phyloP scores from a whole-genome alignment of 192 early-diverging fungal genomes.

The Podila minutissima region DNA sequence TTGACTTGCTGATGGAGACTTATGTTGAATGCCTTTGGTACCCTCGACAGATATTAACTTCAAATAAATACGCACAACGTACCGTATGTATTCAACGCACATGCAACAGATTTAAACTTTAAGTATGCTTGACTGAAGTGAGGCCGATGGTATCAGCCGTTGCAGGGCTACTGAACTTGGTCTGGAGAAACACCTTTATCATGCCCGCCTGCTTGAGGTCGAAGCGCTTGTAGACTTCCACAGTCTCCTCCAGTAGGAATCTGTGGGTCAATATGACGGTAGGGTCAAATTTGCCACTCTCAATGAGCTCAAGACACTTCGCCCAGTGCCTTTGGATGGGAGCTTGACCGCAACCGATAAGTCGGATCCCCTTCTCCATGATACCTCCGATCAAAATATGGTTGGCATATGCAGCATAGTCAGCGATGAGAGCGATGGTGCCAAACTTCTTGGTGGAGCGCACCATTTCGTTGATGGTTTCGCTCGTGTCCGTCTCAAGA shows the following conservation, averaged over 20 bases:
- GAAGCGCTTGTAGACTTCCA: constrained; percentile 54
- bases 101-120: too few relatives aligned
- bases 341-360: constrained; percentile 54
- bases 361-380: constrained; percentile 57
- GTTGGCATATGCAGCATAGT: constrained; percentile 58
- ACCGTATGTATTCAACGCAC: too few relatives aligned
- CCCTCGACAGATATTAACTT: too few relatives aligned
- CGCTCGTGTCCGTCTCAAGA: constrained; percentile 62
- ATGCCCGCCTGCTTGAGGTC: constrained; percentile 58
- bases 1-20: too few relatives aligned
- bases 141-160: constrained; percentile 5
- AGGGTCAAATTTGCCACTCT: constrained; percentile 54
- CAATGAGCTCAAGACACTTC: constrained; percentile 37
- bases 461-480: constrained; percentile 56
- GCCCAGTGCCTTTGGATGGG: constrained; percentile 60
- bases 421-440: constrained; percentile 60
- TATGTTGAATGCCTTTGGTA: too few relatives aligned
- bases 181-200: constrained; percentile 58
- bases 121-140: neutral
- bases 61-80: too few relatives aligned
- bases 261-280: constrained; percentile 58
- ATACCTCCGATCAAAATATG: constrained; percentile 50
- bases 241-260: constrained; percentile 49
- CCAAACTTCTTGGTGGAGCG: constrained; percentile 54
- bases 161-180: constrained; percentile 15